Conservation (phyloP, 208 protist species). For the Trypanosoma avium region DNA sequence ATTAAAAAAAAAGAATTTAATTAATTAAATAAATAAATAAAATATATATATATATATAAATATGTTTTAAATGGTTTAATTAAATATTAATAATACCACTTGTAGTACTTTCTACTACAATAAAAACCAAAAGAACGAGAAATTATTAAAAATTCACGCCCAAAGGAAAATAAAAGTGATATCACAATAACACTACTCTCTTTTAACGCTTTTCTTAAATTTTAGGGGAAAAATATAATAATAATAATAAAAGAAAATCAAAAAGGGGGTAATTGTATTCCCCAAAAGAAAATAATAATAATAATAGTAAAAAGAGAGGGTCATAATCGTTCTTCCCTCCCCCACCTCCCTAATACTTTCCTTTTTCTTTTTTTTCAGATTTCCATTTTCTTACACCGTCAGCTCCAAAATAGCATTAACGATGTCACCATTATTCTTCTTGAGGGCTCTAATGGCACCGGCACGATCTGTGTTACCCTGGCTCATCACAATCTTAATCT, state of each 20-base stretch:
- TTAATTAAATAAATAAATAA: background rate
- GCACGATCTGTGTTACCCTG: conserved; percentile 69
- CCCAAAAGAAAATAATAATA: too few relatives aligned
- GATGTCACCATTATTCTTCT: conserved; percentile 86
- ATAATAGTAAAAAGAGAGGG: background rate
- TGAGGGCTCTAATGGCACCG: conserved; percentile 82
- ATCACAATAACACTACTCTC: too few relatives aligned
- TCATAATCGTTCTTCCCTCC: background rate
- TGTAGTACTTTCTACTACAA: too few relatives aligned
- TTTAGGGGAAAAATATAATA: too few relatives aligned
- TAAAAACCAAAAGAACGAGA: too few relatives aligned
- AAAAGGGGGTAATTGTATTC: too few relatives aligned
- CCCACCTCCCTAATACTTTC: background rate
- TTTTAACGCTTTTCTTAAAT: too few relatives aligned
- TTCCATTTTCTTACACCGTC: conserved; percentile 47
- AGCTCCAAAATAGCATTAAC: conserved; percentile 91
- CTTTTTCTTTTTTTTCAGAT: too few relatives aligned
- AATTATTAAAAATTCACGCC: conserved; percentile 6
- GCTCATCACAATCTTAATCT: conserved; percentile 83
- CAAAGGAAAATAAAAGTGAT: too few relatives aligned
- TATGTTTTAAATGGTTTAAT: too few relatives aligned
- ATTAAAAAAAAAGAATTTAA: conserved; percentile 13
- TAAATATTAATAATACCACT: background rate
- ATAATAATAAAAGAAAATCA: too few relatives aligned
- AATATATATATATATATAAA: background rate